A percentile compares a stretch with the other conserved stretches of the same genome.
Evolutionary conservation across 2,329 filamentous ascomycete species (phyloP).

Genomic region (Neopestalotiopsis rosae): DNA sequence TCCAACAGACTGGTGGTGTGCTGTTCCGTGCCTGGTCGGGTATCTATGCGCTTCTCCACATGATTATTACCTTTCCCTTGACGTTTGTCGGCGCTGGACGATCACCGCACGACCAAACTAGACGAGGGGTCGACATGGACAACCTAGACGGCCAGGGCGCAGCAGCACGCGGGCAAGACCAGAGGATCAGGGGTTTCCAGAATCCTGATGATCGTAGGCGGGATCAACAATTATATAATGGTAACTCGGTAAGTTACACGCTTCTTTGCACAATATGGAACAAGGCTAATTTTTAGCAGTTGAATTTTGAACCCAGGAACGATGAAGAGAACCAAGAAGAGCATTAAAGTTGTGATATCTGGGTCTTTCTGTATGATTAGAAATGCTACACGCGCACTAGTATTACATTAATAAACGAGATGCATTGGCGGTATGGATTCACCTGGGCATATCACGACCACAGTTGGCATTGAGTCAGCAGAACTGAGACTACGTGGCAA

Average conservation of each 20-base stretch:
- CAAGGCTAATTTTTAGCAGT: conserved; percentile 46
- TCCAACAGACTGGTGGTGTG: conserved; percentile 36
- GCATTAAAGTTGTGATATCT: background rate
- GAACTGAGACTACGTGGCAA: background rate
- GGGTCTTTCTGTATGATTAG: background rate
- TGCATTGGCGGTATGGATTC: no score
- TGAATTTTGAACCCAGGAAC: conserved; percentile 72
- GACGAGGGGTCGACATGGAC: conserved; percentile 34
- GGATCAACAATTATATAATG: conserved; percentile 83
- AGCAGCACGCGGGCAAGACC: conserved; percentile 21
- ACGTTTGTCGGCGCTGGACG: conserved; percentile 26
- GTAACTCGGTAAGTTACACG: conserved; percentile 74
- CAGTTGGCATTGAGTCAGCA: no score
- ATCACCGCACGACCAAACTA: conserved; percentile 4
- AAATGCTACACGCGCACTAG: background rate
- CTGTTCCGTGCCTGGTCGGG: conserved; percentile 31
- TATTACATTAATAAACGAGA: background rate
- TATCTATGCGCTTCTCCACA: conserved; percentile 14
- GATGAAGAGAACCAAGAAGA: conserved; percentile 55
- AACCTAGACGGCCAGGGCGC: conserved; percentile 33
- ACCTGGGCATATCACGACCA: no score
- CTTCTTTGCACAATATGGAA: background rate
- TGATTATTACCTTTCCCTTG: conserved; percentile 22
- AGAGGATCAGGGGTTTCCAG: conserved; percentile 52
- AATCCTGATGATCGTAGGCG: conserved; percentile 59